Percentiles rank a stretch among this genome's conserved stretches.
These are phyloP conservation scores for Xerocomus nothofagi DNA, from an alignment of 1,284 basidiomycete species.

Conservation along the genomic window DNA sequence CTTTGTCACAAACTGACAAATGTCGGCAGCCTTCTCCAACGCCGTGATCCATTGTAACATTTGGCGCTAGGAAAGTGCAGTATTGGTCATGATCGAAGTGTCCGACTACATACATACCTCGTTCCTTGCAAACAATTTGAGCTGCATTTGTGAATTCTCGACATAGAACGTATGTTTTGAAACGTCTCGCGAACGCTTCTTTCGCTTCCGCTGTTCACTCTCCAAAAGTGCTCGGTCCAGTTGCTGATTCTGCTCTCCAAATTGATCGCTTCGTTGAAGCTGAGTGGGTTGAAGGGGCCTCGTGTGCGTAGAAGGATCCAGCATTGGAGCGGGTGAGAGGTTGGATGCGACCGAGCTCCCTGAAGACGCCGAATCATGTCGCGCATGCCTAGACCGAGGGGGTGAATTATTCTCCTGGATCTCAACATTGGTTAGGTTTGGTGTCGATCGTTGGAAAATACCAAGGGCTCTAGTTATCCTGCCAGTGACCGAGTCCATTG, in stretches of 20 bases:
- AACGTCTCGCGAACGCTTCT: slow-evolving; percentile 52
- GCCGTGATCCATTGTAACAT: slow-evolving; percentile 98
- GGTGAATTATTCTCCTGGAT: slow-evolving; percentile 2
- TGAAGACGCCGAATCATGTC: slow-evolving; percentile 27
- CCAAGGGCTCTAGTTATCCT: slow-evolving; percentile 51
- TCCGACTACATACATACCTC: slow-evolving; percentile 51
- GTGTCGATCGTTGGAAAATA: slow-evolving; percentile 15
- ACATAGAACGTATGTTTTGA: slow-evolving; percentile 95
- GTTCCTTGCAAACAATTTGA: slow-evolving; percentile 88
- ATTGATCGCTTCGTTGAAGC: slow-evolving; percentile 21
- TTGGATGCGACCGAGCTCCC: slow-evolving; percentile 39
- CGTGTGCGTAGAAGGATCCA: slow-evolving; percentile 74
- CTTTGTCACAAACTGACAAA: slow-evolving; percentile 77
- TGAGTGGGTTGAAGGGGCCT: slow-evolving; percentile 47
- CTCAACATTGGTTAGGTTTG: slow-evolving; percentile 6
- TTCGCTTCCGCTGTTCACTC: slow-evolving; percentile 43
- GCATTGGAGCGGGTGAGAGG: slow-evolving; percentile 51
- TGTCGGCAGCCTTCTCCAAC: slow-evolving; percentile 79
- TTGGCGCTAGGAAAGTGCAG: slow-evolving; percentile 60
- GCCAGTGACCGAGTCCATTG: slow-evolving; percentile 53
- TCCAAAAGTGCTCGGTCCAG: slow-evolving; percentile 26
- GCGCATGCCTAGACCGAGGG: slow-evolving; percentile 16
- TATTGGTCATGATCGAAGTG: slow-evolving; percentile 1
- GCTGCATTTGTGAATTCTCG: slow-evolving; percentile 84
- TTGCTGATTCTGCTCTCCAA: slow-evolving; percentile 20